Evolutionary conservation across 2,329 filamentous ascomycete species (phyloP).

Genomic region (Hymenoscyphus salicellus): DNA sequence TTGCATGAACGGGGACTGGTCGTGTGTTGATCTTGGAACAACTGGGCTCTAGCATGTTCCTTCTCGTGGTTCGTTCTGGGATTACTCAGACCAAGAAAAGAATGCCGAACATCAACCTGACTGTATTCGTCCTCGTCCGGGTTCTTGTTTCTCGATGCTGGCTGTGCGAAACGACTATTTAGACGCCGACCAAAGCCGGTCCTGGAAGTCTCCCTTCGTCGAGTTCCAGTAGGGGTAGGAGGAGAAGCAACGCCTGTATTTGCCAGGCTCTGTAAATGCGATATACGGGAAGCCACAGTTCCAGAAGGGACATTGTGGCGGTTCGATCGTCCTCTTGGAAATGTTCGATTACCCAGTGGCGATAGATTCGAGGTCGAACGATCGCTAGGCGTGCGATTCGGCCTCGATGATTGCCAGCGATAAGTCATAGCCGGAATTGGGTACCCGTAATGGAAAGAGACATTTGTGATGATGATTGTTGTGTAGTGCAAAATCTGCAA

Average conservation of each 20-base stretch:
- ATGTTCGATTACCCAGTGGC: constrained; percentile 10
- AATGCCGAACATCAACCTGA: constrained; percentile 31
- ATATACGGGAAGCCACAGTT: constrained; percentile 38
- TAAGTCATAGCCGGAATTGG: constrained; percentile 25
- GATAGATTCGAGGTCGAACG: constrained; percentile 11
- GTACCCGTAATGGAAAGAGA: not conserved
- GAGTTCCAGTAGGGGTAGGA: constrained; percentile 32
- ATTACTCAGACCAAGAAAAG: constrained; percentile 30
- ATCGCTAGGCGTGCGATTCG: constrained; percentile 9
- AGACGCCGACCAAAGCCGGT: constrained; percentile 36
- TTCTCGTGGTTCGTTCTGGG: constrained; percentile 29
- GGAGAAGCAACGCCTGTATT: constrained; percentile 19
- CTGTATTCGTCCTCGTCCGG: constrained; percentile 31
- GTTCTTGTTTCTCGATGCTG: constrained; percentile 29
- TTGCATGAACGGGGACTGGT: not conserved
- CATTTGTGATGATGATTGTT: constrained; percentile 8
- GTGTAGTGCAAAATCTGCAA: not conserved
- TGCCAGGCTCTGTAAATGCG: constrained; percentile 34
- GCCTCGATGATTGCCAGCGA: constrained; percentile 19
- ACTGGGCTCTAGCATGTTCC: constrained; percentile 22
- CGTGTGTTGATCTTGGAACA: not conserved
- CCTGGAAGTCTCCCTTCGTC: constrained; percentile 25
- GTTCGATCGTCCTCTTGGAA: constrained; percentile 6
- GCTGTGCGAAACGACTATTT: constrained; percentile 25
- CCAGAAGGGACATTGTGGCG: constrained; percentile 33